A percentile compares a stretch with the other conserved stretches of the same genome.
Conservation (phyloP, 164 flowering plant species). For the Vitis amurensis region DNA sequence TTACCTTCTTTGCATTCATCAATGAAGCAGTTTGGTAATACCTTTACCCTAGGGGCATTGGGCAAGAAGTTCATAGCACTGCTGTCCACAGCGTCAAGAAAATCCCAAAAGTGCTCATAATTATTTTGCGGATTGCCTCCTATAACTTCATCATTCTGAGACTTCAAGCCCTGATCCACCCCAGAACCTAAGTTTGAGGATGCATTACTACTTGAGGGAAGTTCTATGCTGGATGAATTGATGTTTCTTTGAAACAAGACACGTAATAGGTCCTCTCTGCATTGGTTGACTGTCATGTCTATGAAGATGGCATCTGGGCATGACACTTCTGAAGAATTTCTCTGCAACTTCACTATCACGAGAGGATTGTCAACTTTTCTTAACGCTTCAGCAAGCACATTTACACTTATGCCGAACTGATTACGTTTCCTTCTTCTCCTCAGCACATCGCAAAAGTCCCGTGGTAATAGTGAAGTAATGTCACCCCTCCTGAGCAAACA, state of each 20-base stretch:
- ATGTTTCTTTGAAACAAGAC: constrained; percentile 38
- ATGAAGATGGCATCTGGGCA: constrained; percentile 33
- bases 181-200: too few relatives aligned
- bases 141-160: neutral
- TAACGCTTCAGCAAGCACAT: constrained; percentile 50
- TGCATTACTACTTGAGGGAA: too few relatives aligned
- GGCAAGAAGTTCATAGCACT: neutral
- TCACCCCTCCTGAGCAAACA: constrained; percentile 16
- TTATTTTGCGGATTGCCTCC: neutral
- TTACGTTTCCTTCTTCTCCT: constrained; percentile 1
- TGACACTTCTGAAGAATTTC: neutral
- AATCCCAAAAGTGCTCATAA: constrained; percentile 16
- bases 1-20: neutral
- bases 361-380: constrained; percentile 52
- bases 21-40: constrained; percentile 1
- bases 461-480: constrained; percentile 41
- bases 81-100: constrained; percentile 5
- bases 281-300: constrained; percentile 20
- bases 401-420: neutral
- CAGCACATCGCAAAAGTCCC: constrained; percentile 28
- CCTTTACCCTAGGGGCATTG: constrained; percentile 20
- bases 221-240: neutral
- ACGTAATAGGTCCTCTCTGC: constrained; percentile 40
- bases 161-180: too few relatives aligned
- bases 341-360: constrained; percentile 33